A percentile compares a stretch with the other conserved stretches of the same genome.
phyloP scores from a whole-genome alignment of 179 eudicot genomes.

The Spergularia azorica region DNA sequence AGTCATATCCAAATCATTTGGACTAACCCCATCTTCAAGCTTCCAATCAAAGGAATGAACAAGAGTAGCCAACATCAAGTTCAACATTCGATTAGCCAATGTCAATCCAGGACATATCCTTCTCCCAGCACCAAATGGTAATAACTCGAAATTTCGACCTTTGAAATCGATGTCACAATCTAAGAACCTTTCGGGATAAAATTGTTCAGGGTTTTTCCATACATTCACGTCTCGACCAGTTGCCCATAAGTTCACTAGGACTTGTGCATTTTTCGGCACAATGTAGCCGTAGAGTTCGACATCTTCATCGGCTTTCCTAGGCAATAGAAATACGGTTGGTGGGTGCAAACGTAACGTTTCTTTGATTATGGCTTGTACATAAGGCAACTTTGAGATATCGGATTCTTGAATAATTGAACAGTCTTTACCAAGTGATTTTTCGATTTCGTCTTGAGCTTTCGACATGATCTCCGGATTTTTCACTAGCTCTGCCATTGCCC shows the following conservation, averaged over 20 bases:
- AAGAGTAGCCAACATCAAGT: constrained; percentile 31
- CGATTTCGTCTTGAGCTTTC: constrained; percentile 32
- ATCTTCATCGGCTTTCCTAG: constrained; percentile 32
- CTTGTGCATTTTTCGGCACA: constrained; percentile 36
- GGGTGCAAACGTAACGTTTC: constrained; percentile 39
- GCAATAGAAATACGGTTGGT: constrained; percentile 37
- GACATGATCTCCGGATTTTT: constrained; percentile 23
- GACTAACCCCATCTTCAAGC: constrained; percentile 17
- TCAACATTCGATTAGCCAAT: constrained; percentile 32
- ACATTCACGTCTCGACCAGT: constrained; percentile 28
- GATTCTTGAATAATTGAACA: constrained; percentile 27
- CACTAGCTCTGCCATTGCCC: constrained; percentile 35
- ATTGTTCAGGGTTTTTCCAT: constrained; percentile 25
- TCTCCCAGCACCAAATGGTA: constrained; percentile 37
- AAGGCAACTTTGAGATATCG: constrained; percentile 32
- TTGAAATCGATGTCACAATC: constrained; percentile 22
- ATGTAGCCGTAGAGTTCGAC: constrained; percentile 31
- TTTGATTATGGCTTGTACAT: constrained; percentile 33
- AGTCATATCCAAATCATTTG: constrained; percentile 34
- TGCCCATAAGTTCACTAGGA: constrained; percentile 37
- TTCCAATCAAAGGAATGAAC: constrained; percentile 36
- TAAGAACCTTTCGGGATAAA: constrained; percentile 30
- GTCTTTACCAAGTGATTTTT: constrained; percentile 20
- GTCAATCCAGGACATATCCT: constrained; percentile 37
- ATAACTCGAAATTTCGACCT: constrained; percentile 31